These are phyloP conservation scores for Blastobotrys proliferans DNA, from an alignment of 1,139 yeast species.

Conservation along the genomic window DNA sequence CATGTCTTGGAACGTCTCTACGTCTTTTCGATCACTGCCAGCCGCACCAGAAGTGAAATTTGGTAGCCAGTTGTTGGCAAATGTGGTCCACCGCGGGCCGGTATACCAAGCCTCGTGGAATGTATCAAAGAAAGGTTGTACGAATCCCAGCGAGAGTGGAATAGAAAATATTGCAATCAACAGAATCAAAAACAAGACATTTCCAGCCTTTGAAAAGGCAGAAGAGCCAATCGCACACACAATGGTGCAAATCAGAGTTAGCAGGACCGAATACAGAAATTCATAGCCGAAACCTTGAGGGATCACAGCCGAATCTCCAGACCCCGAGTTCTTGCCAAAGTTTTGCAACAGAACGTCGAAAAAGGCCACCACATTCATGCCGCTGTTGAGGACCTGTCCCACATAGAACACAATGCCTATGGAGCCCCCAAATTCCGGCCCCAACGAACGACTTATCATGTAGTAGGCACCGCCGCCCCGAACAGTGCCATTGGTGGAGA, in stretches of 20 bases:
- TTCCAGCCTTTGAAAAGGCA: slow-evolving; percentile 80
- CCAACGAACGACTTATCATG: slow-evolving; percentile 73
- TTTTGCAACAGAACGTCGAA: slow-evolving; percentile 67
- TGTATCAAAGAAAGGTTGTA: slow-evolving; percentile 53
- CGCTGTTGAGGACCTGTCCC: slow-evolving; percentile 68
- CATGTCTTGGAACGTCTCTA: slow-evolving; percentile 74
- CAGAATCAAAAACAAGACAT: slow-evolving; percentile 63
- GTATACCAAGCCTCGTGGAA: slow-evolving; percentile 47
- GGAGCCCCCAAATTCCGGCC: slow-evolving; percentile 85
- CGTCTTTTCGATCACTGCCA: slow-evolving; percentile 40
- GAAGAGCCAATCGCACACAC: slow-evolving; percentile 76
- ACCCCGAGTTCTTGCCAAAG: slow-evolving; percentile 58
- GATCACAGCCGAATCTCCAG: slow-evolving; percentile 42
- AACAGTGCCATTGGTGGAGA: slow-evolving; percentile 79
- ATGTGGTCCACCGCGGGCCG: slow-evolving; percentile 67
- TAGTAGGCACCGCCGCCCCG: slow-evolving; percentile 84
- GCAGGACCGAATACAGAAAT: slow-evolving; percentile 58
- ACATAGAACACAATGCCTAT: slow-evolving; percentile 73
- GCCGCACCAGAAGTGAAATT: slow-evolving; percentile 75
- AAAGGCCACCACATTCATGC: slow-evolving; percentile 76
- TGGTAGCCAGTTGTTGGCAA: slow-evolving; percentile 65
- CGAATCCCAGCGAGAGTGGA: slow-evolving; percentile 70
- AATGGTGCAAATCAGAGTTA: slow-evolving; percentile 68
- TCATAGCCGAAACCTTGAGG: slow-evolving; percentile 58
- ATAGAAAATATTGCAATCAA: slow-evolving; percentile 73